Conservation (phyloP, 768 basidiomycete genomes). For the Rhodocollybia butyracea region DNA sequence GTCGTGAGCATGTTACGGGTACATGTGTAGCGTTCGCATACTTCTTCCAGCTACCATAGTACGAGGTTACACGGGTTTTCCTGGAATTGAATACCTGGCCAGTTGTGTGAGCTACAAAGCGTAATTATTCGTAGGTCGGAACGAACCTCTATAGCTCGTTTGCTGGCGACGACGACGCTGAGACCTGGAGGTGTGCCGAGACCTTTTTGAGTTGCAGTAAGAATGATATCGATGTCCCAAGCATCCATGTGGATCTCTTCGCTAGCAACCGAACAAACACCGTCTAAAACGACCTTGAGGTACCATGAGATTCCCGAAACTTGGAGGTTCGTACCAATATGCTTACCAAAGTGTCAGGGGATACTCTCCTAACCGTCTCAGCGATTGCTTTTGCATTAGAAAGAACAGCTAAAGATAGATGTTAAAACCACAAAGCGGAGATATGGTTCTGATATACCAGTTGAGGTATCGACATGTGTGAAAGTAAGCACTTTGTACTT, state of each 20-base stretch:
- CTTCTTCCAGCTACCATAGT: conserved; percentile 92
- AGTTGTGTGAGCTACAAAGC: neutral
- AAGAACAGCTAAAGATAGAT: conserved; percentile 59
- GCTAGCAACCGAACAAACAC: conserved; percentile 94
- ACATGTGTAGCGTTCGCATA: conserved; percentile 22
- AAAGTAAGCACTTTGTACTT: conserved; percentile 89
- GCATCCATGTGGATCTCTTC: conserved; percentile 94
- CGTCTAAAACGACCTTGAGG: conserved; percentile 75
- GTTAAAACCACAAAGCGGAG: neutral
- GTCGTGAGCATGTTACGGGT: conserved; percentile 2
- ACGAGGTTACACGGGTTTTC: conserved; percentile 63
- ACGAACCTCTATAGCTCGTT: conserved; percentile 66
- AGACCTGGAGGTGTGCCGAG: conserved; percentile 92
- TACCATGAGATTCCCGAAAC: neutral
- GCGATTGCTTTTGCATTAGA: conserved; percentile 79
- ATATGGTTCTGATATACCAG: conserved; percentile 36
- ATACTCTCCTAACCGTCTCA: conserved; percentile 66
- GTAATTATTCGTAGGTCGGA: neutral
- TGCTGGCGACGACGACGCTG: conserved; percentile 79
- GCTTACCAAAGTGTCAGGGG: conserved; percentile 79
- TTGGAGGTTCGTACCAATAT: neutral
- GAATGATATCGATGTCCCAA: conserved; percentile 89
- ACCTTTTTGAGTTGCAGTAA: conserved; percentile 89
- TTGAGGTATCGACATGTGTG: conserved; percentile 95
- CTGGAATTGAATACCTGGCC: conserved; percentile 62